phyloP scores from a whole-genome alignment of 345 rosid genomes.

The Rhodomyrtus tomentosa region DNA sequence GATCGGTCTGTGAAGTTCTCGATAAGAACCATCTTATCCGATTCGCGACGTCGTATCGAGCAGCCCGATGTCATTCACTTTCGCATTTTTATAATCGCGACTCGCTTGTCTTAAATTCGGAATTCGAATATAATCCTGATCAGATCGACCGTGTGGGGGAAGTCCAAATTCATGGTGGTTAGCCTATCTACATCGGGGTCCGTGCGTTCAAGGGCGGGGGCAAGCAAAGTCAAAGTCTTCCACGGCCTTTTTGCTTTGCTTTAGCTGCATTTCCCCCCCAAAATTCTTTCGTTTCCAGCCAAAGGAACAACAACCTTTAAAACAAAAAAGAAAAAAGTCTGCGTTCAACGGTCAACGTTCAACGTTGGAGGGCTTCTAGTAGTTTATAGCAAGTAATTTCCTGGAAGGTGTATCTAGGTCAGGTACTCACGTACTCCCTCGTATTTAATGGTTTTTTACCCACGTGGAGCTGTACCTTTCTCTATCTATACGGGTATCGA shows the following conservation, averaged over 20 bases:
- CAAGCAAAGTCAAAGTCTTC: background rate
- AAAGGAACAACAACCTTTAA: no score
- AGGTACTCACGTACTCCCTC: background rate
- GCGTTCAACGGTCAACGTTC: background rate
- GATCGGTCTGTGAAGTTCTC: background rate
- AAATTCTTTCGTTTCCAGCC: background rate
- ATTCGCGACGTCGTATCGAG: background rate
- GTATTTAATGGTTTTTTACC: background rate
- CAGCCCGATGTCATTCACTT: background rate
- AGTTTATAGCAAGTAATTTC: background rate
- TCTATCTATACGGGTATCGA: background rate
- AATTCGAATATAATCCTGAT: background rate
- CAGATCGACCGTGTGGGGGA: background rate
- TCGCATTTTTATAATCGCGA: background rate
- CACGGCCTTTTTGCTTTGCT: background rate
- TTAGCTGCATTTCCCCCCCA: background rate
- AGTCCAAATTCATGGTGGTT: background rate
- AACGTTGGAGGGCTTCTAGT: background rate
- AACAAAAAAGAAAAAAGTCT: background rate
- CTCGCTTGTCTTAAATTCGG: rapidly evolving
- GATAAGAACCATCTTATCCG: background rate
- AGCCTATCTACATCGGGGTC: background rate
- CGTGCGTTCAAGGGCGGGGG: background rate
- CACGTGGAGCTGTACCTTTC: background rate
- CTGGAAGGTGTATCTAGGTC: background rate